A percentile compares a stretch with the other conserved stretches of the same genome.
Conservation (phyloP, 2,329 filamentous ascomycete species). For the Hymenoscyphus fructigenus region DNA sequence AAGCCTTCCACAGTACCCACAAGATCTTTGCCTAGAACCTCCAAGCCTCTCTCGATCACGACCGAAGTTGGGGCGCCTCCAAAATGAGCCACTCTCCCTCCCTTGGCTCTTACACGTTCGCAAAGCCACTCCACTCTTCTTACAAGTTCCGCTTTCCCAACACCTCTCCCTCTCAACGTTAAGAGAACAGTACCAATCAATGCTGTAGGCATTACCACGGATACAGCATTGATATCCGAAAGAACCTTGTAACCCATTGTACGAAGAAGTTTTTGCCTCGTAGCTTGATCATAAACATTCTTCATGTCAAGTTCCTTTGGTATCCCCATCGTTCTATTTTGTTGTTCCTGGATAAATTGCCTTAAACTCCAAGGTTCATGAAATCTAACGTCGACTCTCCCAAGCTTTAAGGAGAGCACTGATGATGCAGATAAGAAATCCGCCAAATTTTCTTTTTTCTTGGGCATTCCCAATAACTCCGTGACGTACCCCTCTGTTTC, state of each 20-base stretch:
- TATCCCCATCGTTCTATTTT: slow-evolving; percentile 54
- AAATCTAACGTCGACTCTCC: slow-evolving; percentile 91
- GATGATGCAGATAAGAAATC: slow-evolving; percentile 87
- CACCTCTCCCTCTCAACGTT: slow-evolving; percentile 86
- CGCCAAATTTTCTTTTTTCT: slow-evolving; percentile 89
- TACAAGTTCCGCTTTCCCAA: slow-evolving; percentile 82
- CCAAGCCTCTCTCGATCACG: slow-evolving; percentile 85
- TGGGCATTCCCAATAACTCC: slow-evolving; percentile 89
- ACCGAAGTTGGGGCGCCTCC: slow-evolving; percentile 74
- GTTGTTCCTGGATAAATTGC: slow-evolving; percentile 76
- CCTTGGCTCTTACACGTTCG: slow-evolving; percentile 76
- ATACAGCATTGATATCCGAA: slow-evolving; percentile 91
- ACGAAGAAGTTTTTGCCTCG: slow-evolving; percentile 67
- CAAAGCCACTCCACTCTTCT: slow-evolving; percentile 90
- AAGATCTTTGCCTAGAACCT: slow-evolving; percentile 85
- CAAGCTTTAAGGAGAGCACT: slow-evolving; percentile 82
- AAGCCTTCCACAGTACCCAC: slow-evolving; percentile 78
- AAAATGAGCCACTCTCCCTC: slow-evolving; percentile 91
- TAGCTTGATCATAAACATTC: slow-evolving; percentile 39
- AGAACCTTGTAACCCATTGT: slow-evolving; percentile 91
- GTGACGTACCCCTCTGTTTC: slow-evolving; percentile 97
- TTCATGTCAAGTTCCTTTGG: slow-evolving; percentile 49
- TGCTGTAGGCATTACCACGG: slow-evolving; percentile 96
- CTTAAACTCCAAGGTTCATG: slow-evolving; percentile 93
- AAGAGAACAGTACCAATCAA: slow-evolving; percentile 91